Percentiles rank a stretch among this genome's conserved stretches.
These are phyloP conservation scores for Carex myosuroides DNA, from an alignment of 176 grass and related monocot genomes.

Conservation along the genomic window DNA sequence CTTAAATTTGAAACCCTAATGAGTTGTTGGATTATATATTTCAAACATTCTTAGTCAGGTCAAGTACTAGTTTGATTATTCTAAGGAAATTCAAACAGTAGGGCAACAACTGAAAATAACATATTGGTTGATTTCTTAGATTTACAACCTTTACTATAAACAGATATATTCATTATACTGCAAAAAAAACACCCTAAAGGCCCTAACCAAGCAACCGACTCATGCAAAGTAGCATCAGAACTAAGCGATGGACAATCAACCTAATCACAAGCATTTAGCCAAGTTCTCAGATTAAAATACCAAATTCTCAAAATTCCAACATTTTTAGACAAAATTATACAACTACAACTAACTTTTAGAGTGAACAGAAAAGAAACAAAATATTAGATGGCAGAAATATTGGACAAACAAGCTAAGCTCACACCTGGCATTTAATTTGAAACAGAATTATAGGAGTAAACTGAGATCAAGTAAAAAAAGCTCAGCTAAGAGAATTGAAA, in stretches of 20 bases:
- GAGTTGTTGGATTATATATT: background rate
- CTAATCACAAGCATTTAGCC: background rate
- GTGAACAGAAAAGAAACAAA: background rate
- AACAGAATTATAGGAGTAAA: background rate
- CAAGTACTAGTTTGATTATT: background rate
- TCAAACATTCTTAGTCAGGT: background rate
- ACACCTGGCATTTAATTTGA: background rate
- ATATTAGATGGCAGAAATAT: background rate
- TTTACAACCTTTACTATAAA: background rate
- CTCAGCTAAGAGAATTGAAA: conserved; percentile 27
- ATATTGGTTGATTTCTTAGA: background rate
- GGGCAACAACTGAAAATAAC: background rate
- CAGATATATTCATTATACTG: background rate
- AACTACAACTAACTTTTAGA: background rate
- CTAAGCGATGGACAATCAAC: background rate
- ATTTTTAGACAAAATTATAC: background rate
- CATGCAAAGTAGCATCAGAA: background rate
- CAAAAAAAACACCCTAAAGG: background rate
- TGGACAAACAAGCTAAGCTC: background rate
- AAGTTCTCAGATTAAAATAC: background rate
- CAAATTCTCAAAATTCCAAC: background rate
- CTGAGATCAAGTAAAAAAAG: background rate
- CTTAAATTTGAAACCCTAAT: background rate
- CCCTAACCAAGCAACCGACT: background rate
- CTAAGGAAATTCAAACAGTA: background rate